Percentiles rank a stretch among this genome's conserved stretches.
phyloP scores from a whole-genome alignment of 805 yeast genomes.

The Metschnikowia lunata region DNA sequence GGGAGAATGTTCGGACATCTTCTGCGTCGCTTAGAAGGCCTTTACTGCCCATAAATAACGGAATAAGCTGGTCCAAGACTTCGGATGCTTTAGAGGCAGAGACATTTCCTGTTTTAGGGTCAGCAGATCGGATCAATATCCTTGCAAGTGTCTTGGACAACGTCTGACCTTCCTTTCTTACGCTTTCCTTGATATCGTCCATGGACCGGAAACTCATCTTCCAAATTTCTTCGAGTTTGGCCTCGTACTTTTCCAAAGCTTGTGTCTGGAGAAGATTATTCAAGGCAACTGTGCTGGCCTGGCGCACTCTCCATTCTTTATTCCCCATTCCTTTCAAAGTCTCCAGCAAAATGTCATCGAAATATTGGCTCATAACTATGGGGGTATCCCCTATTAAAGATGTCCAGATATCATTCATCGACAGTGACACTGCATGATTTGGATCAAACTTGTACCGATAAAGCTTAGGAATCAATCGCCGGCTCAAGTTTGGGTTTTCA shows the following conservation, averaged over 20 bases:
- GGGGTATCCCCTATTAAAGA: constrained; percentile 60
- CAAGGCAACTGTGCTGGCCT: constrained; percentile 75
- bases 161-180: constrained; percentile 71
- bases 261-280: constrained; percentile 64
- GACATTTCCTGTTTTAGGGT: constrained; percentile 37
- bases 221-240: constrained; percentile 68
- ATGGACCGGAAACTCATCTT: constrained; percentile 78
- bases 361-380: constrained; percentile 48
- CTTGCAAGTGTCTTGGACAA: constrained; percentile 66
- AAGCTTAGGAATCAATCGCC: constrained; percentile 70
- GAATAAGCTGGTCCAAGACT: constrained; percentile 58
- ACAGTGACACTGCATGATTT: constrained; percentile 60
- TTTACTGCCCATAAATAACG: constrained; percentile 71
- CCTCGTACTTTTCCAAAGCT: constrained; percentile 49
- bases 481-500: constrained; percentile 51
- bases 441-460: constrained; percentile 88
- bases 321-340: constrained; percentile 65
- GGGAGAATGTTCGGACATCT: constrained; percentile 72
- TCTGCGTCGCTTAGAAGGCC: constrained; percentile 85
- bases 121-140: constrained; percentile 54
- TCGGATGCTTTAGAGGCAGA: constrained; percentile 37
- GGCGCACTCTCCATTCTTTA: constrained; percentile 90
- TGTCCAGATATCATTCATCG: constrained; percentile 90
- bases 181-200: constrained; percentile 95
- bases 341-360: constrained; percentile 59